Percentiles rank a stretch among this genome's conserved stretches.
Conservation (phyloP, 331 rosid species). For the Saraca asoca region DNA sequence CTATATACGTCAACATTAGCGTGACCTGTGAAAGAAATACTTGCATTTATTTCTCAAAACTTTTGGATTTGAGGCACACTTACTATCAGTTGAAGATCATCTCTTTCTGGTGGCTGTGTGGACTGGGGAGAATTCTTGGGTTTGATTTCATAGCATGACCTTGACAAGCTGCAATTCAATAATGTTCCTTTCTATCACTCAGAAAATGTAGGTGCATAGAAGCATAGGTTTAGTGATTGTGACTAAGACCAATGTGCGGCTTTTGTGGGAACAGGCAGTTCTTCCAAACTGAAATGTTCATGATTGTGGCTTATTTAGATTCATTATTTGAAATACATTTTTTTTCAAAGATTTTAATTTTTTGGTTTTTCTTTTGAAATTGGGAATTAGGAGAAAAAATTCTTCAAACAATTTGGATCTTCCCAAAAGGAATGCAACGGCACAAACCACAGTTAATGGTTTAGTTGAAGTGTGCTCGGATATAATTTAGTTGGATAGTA, state of each 20-base stretch:
- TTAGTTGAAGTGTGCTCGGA: neutral
- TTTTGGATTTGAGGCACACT: conserved; percentile 19
- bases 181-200: conserved; percentile 9
- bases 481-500: too few species aligned
- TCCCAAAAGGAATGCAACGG: neutral
- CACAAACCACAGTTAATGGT: neutral
- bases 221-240: conserved; percentile 9
- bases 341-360: neutral
- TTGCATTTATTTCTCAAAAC: conserved; percentile 5
- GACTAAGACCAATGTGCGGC: conserved; percentile 3
- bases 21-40: neutral
- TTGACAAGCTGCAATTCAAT: conserved; percentile 11
- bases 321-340: too few species aligned
- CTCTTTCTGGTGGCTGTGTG: neutral
- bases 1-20: neutral
- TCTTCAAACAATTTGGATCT: neutral
- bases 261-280: neutral
- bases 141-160: conserved; percentile 20
- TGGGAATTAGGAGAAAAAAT: neutral
- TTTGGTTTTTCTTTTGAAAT: neutral
- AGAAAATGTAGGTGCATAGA: neutral
- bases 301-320: neutral
- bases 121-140: neutral
- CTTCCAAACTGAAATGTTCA: neutral
- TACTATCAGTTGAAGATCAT: neutral